Evolutionary conservation across 495 filamentous ascomycete genomes (phyloP).

Genomic region (Parathielavia hyrcaniae): DNA sequence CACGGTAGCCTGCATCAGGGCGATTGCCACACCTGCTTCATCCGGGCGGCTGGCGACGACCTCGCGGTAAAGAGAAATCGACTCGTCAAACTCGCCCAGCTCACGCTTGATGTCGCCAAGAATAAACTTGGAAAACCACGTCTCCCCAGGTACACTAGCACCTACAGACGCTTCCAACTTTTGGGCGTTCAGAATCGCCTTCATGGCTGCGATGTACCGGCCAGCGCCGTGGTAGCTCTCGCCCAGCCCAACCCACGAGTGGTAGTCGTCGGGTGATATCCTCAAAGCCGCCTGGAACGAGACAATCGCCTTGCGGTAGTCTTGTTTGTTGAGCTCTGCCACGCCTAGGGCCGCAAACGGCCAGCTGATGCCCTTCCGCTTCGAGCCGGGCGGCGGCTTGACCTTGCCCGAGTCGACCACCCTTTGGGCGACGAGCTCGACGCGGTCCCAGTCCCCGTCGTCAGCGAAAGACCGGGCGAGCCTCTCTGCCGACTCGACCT

Average conservation of each 20-base stretch:
- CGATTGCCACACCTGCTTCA: conserved; percentile 82
- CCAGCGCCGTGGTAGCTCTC: conserved; percentile 95
- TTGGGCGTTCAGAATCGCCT: conserved; percentile 78
- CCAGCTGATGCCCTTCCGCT: conserved; percentile 88
- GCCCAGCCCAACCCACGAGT: conserved; percentile 92
- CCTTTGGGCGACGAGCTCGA: conserved; percentile 84
- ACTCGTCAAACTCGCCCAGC: conserved; percentile 78
- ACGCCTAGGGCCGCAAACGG: conserved; percentile 92
- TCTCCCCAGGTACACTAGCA: conserved; percentile 46
- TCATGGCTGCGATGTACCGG: conserved; percentile 83
- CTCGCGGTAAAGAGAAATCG: conserved; percentile 64
- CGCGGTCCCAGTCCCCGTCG: conserved; percentile 89
- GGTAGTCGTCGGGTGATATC: conserved; percentile 75
- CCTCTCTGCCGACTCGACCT: conserved; percentile 81
- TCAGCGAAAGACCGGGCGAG: conserved; percentile 81
- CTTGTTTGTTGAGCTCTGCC: conserved; percentile 92
- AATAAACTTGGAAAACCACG: conserved; percentile 95
- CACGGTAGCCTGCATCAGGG: conserved; percentile 76
- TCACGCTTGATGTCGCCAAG: conserved; percentile 92
- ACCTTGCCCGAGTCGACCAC: conserved; percentile 90
- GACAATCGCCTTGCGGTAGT: conserved; percentile 76
- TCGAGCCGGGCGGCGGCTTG: conserved; percentile 81
- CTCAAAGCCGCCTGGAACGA: conserved; percentile 89
- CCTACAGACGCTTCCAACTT: conserved; percentile 54
- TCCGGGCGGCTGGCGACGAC: conserved; percentile 59